phyloP scores from a whole-genome alignment of 2,329 filamentous ascomycete species.

The Amauroascus niger region DNA sequence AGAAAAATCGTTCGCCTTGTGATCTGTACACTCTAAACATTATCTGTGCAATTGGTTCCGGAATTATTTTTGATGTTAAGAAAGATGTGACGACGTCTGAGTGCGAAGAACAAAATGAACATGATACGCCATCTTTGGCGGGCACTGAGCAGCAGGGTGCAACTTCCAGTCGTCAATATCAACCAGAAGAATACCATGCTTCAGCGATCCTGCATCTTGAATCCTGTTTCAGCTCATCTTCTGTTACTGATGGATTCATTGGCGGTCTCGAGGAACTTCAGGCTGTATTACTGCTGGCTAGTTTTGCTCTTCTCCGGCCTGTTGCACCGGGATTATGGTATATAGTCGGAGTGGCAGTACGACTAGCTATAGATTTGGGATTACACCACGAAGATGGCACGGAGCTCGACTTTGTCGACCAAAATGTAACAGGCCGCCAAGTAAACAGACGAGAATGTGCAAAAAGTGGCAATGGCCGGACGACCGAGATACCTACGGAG shows the following conservation, averaged over 20 bases:
- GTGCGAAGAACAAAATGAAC: not conserved
- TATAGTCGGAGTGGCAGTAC: conserved; percentile 86
- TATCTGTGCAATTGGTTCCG: conserved; percentile 90
- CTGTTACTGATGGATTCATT: conserved; percentile 58
- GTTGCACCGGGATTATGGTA: conserved; percentile 95
- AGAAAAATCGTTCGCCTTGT: conserved; percentile 58
- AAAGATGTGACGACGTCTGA: conserved; percentile 14
- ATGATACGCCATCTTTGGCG: conserved; percentile 20
- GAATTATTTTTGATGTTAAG: conserved; percentile 65
- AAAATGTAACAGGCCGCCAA: conserved; percentile 25
- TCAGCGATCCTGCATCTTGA: conserved; percentile 89
- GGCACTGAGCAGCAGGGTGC: conserved; percentile 41
- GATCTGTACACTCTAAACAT: conserved; percentile 95
- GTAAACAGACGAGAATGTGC: conserved; percentile 11
- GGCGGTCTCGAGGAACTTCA: conserved; percentile 88
- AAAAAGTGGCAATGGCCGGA: conserved; percentile 4
- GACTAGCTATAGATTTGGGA: conserved; percentile 81
- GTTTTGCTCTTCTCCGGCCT: conserved; percentile 81
- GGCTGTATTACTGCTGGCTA: conserved; percentile 80
- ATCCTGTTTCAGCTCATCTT: conserved; percentile 62
- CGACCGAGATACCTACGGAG: conserved; percentile 4
- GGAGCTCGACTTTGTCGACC: conserved; percentile 45
- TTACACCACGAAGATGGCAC: conserved; percentile 85
- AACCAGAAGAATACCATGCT: conserved; percentile 93
- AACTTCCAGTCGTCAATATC: conserved; percentile 52